A percentile compares a stretch with the other conserved stretches of the same genome.
phyloP scores from a whole-genome alignment of 495 filamentous ascomycete species.

The Evansstolkia leycettana region DNA sequence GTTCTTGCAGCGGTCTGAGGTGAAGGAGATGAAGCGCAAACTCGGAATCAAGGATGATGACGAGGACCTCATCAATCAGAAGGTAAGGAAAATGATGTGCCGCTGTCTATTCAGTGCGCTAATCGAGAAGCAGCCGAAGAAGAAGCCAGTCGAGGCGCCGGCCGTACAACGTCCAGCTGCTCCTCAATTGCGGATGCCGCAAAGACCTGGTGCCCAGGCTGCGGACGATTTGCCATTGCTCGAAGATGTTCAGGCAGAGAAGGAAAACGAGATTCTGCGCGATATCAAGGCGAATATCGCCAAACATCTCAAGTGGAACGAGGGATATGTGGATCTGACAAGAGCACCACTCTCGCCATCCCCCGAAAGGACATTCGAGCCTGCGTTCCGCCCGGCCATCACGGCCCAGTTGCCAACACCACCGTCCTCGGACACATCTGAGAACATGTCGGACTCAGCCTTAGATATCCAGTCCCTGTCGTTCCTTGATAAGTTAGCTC shows the following conservation, averaged over 20 bases:
- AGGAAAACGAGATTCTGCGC: constrained; percentile 62
- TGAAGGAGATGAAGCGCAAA: constrained; percentile 80
- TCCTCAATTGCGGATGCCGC: constrained; percentile 53
- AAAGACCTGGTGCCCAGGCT: constrained; percentile 53
- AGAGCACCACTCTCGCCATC: constrained; percentile 67
- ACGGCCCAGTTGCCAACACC: constrained; percentile 78
- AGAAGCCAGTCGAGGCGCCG: constrained; percentile 45
- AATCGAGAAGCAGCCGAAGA: constrained; percentile 47
- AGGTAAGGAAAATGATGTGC: constrained; percentile 42
- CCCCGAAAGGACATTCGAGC: constrained; percentile 41
- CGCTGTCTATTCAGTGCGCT: constrained; percentile 20
- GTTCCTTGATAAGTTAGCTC: constrained; percentile 37
- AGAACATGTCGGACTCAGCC: constrained; percentile 36
- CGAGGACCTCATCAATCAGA: constrained; percentile 89
- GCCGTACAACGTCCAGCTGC: constrained; percentile 41
- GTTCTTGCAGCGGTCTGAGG: constrained; percentile 65
- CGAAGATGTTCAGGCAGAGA: constrained; percentile 65
- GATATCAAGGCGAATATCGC: constrained; percentile 71
- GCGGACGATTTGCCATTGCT: constrained; percentile 64
- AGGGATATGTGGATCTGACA: constrained; percentile 72
- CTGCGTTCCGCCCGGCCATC: constrained; percentile 64
- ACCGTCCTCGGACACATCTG: constrained; percentile 65
- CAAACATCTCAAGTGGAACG: constrained; percentile 80
- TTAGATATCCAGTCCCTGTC: constrained; percentile 28
- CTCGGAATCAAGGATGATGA: constrained; percentile 84